Evolutionary conservation across 805 yeast species (phyloP), one percentile per base, ranked within the genome.

Genomic region (Nakazawaea ishiwadae): DNA sequence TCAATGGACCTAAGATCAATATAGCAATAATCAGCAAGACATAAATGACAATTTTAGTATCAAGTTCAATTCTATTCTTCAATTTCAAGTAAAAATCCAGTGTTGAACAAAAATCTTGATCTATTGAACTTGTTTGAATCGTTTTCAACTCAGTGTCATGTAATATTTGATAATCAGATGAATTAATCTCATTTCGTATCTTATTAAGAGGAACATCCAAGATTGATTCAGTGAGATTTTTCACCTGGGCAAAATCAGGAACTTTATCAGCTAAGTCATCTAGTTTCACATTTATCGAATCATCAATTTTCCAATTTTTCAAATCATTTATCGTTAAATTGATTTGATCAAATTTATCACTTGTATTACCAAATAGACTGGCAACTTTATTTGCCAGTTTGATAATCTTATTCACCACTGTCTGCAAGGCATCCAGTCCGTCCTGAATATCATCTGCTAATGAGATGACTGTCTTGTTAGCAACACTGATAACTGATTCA

Each of bases 161-260:
- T 23, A 14, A 39, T 32, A 28, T 47, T 48, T 31, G 21, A 29
- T 17, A 17, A 42, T 66, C 58, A 1, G 65, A 56, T 1, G 50
- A 42, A 20, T 56, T 48, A 5, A 83, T 54, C 37, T 68, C 62
- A 1, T 54, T 47, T 31, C 70, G 65, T 2, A 84, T 57, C 10
- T 53, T 44, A 1, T 69, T 68, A 52, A 88, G 85, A 0, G 96
- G 96, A 2, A 50, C 53, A 3, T 71, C 60, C 7, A 91, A 69
- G 30, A 79, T 50, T 0, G 54, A 42, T 32, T 76, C 69, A 0
- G 93, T 79, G 16, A 71, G 69, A 44, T 79, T 75, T 52, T 79
- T 73, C 3, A 87, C 80, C 6, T 71, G 69, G 2, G 73, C 75
- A 56, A 87, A 87, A 46, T 77, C 73, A 0, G 95, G 95, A 0